Evolutionary conservation across 805 yeast genomes (phyloP).

Genomic region (Myxozyma kluyveri): DNA sequence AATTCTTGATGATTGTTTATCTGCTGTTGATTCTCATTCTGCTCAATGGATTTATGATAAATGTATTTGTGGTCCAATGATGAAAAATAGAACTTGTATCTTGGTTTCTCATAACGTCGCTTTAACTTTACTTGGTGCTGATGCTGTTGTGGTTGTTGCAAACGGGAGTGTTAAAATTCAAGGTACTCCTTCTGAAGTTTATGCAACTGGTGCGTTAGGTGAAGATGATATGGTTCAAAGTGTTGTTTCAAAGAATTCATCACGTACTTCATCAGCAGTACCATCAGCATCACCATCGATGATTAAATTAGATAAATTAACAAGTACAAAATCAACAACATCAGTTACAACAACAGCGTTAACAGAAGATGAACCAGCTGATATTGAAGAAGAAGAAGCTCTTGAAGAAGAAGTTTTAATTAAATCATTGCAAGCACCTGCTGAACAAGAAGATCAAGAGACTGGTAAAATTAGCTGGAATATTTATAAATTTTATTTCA

Average conservation of each 20-base stretch:
- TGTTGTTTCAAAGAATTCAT: slow-evolving; percentile 5
- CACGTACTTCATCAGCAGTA: slow-evolving; percentile 9
- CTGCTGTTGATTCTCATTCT: slow-evolving; percentile 97
- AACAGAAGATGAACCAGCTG: slow-evolving; percentile 10
- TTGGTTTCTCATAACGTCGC: slow-evolving; percentile 94
- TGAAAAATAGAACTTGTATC: slow-evolving; percentile 81
- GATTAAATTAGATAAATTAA: background rate
- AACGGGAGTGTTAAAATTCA: slow-evolving; percentile 77
- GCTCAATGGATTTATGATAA: slow-evolving; percentile 90
- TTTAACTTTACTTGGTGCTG: slow-evolving; percentile 77
- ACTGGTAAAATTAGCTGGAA: slow-evolving; percentile 10
- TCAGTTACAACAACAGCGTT: slow-evolving; percentile 4
- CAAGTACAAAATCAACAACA: slow-evolving; percentile 1
- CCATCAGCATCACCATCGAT: background rate
- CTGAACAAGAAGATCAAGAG: slow-evolving; percentile 11
- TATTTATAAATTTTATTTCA: slow-evolving; percentile 12
- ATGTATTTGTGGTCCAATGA: slow-evolving; percentile 84
- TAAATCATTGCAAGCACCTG: slow-evolving; percentile 12
- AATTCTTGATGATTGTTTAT: slow-evolving; percentile 86
- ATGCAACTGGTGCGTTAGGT: slow-evolving; percentile 69
- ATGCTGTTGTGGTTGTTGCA: slow-evolving; percentile 73
- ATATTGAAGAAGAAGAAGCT: slow-evolving; percentile 13
- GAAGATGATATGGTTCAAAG: slow-evolving; percentile 58
- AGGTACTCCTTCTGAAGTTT: slow-evolving; percentile 69
- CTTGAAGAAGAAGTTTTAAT: slow-evolving; percentile 14